Conservation (phyloP, 192 early-diverging fungal genomes). For the Endogone sp. region DNA sequence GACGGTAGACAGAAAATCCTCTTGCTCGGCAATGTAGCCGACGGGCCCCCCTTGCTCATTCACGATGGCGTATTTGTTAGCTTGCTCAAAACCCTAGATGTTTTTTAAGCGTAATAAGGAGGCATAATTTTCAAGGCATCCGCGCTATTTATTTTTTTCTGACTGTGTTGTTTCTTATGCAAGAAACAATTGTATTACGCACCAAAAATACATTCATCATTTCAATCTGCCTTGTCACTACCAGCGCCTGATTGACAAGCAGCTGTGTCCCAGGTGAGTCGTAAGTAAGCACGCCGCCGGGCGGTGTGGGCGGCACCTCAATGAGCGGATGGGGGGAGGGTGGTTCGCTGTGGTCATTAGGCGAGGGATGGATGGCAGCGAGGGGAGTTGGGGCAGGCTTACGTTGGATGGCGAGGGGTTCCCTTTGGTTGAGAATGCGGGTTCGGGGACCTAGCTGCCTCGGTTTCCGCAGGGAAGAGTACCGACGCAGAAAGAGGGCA, state of each 20-base stretch:
- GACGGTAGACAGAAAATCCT: slow-evolving; percentile 54
- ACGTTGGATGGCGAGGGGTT: no score
- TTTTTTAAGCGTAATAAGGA: slow-evolving; percentile 10
- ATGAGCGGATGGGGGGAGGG: not conserved
- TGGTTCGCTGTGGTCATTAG: not conserved
- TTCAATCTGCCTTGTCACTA: slow-evolving; percentile 75
- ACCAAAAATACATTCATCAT: slow-evolving; percentile 76
- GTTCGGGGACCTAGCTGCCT: not conserved
- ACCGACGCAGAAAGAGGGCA: not conserved
- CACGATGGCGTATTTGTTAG: slow-evolving; percentile 80
- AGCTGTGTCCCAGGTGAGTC: slow-evolving; percentile 26
- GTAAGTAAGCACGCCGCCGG: slow-evolving; percentile 11
- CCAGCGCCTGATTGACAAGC: slow-evolving; percentile 52
- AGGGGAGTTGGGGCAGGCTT: not conserved
- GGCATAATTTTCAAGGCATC: not conserved
- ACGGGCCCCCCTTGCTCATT: slow-evolving; percentile 59
- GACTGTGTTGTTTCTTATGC: no score
- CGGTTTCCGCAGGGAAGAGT: not conserved
- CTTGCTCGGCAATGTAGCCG: slow-evolving; percentile 82
- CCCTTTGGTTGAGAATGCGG: not conserved
- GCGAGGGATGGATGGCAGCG: no score
- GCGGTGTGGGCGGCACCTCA: slow-evolving; percentile 1
- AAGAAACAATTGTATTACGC: not conserved
- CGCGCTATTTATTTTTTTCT: not conserved
- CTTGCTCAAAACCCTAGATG: slow-evolving; percentile 73